Percentiles rank a stretch among this genome's conserved stretches.
These are phyloP conservation scores for Phytophthora macrochlamydospora DNA, from an alignment of 352 stramenopile genomes.

Conservation along the genomic window DNA sequence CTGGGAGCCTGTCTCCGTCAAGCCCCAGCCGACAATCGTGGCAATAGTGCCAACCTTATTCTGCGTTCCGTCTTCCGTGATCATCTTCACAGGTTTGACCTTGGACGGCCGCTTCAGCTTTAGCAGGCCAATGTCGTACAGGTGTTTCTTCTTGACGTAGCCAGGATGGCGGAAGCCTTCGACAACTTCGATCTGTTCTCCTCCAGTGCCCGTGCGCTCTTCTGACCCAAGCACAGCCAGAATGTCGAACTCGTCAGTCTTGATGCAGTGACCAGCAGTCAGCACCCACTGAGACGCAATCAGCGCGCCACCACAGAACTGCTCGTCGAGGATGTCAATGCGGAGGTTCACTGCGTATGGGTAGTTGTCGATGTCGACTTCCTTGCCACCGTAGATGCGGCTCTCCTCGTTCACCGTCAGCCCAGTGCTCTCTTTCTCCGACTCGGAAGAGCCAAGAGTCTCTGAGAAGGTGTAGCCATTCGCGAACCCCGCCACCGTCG, in stretches of 20 bases:
- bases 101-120: constrained; percentile 39
- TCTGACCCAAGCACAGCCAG: constrained; percentile 31
- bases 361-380: constrained; percentile 52
- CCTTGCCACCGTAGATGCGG: constrained; percentile 65
- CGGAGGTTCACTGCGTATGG: constrained; percentile 65
- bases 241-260: constrained; percentile 23
- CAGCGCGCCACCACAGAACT: constrained; percentile 66
- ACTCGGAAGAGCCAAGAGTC: constrained; percentile 16
- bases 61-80: constrained; percentile 31
- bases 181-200: constrained; percentile 24
- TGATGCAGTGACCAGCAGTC: constrained; percentile 73
- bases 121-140: constrained; percentile 44
- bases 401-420: constrained; percentile 42
- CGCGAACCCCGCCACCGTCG: background rate
- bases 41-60: constrained; percentile 40
- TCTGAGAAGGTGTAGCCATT: constrained; percentile 24
- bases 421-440: constrained; percentile 19
- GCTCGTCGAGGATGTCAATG: constrained; percentile 38
- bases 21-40: constrained; percentile 46
- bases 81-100: constrained; percentile 23
- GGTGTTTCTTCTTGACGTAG: constrained; percentile 21
- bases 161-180: constrained; percentile 18
- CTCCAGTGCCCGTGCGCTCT: constrained; percentile 8
- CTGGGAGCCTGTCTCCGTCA: constrained; percentile 31
- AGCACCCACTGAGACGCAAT: constrained; percentile 64